phyloP scores from a whole-genome alignment of 441 rosid genomes.

The Melastoma candidum region DNA sequence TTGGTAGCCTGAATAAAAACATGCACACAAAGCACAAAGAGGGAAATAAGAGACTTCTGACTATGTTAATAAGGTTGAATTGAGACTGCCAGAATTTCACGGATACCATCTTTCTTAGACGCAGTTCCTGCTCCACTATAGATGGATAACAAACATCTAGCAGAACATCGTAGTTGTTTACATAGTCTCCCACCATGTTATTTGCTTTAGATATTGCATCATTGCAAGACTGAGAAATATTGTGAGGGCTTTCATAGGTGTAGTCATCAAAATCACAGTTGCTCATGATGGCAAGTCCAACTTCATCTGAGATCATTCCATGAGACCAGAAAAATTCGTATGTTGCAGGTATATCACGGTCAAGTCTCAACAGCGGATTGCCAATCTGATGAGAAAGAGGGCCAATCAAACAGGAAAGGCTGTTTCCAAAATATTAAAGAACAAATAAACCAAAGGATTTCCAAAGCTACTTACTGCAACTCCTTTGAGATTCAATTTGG shows the following conservation, averaged over 20 bases:
- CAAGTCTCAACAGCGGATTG: slow-evolving; percentile 73
- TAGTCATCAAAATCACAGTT: slow-evolving; percentile 76
- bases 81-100: background rate
- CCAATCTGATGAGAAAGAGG: slow-evolving; percentile 42
- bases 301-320: slow-evolving; percentile 84
- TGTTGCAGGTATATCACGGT: slow-evolving; percentile 46
- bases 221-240: slow-evolving; percentile 33
- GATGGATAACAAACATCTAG: slow-evolving; percentile 69
- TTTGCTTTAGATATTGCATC: slow-evolving; percentile 36
- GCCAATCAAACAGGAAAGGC: background rate
- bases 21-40: background rate
- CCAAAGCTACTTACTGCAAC: slow-evolving; percentile 59
- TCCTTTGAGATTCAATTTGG: slow-evolving; percentile 79
- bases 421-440: background rate
- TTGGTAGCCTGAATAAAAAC: slow-evolving; percentile 45
- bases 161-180: slow-evolving; percentile 60
- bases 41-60: background rate
- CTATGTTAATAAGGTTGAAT: background rate
- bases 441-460: slow-evolving; percentile 7
- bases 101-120: slow-evolving; percentile 53
- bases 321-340: slow-evolving; percentile 86
- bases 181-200: slow-evolving; percentile 35
- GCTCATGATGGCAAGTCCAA: slow-evolving; percentile 54
- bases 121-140: slow-evolving; percentile 69
- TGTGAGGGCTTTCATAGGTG: slow-evolving; percentile 43